Conservation (phyloP, 495 filamentous ascomycete species). For the Cenococcum geophilum region DNA sequence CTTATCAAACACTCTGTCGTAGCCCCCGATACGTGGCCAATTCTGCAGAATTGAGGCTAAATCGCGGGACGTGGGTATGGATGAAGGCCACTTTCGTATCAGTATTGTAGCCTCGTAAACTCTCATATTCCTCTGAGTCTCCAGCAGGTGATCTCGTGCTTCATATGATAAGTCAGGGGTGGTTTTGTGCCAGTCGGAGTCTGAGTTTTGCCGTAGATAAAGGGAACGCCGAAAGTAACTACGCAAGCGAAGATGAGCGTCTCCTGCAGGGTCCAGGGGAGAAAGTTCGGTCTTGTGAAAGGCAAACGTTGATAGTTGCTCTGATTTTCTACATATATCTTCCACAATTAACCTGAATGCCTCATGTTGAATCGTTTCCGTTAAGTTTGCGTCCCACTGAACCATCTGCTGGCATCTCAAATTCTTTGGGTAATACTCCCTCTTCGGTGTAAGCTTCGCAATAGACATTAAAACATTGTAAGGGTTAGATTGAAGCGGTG, state of each 20-base stretch:
- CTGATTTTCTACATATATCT: constrained; percentile 42
- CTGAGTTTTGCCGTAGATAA: too few species aligned
- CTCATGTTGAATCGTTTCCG: constrained; percentile 52
- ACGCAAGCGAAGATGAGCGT: too few species aligned
- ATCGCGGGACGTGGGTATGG: too few species aligned
- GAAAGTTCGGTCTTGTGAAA: too few species aligned
- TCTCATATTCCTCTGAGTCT: too few species aligned
- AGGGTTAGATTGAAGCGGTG: constrained; percentile 5
- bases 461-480: constrained; percentile 16
- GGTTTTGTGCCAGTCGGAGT: too few species aligned
- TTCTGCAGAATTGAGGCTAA: constrained; percentile 30
- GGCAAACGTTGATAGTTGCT: constrained; percentile 32
- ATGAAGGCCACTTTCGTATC: too few species aligned
- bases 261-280: too few species aligned
- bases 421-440: constrained; percentile 32
- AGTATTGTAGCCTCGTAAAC: too few species aligned
- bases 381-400: constrained; percentile 36
- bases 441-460: constrained; percentile 22
- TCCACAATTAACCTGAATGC: constrained; percentile 40
- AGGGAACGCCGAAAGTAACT: too few species aligned
- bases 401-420: constrained; percentile 31
- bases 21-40: constrained; percentile 43
- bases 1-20: constrained; percentile 31
- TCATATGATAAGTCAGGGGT: too few species aligned
- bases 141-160: too few species aligned